Conservation (phyloP, 2,329 filamentous ascomycete genomes). For the Aphanoascus verrucosus region DNA sequence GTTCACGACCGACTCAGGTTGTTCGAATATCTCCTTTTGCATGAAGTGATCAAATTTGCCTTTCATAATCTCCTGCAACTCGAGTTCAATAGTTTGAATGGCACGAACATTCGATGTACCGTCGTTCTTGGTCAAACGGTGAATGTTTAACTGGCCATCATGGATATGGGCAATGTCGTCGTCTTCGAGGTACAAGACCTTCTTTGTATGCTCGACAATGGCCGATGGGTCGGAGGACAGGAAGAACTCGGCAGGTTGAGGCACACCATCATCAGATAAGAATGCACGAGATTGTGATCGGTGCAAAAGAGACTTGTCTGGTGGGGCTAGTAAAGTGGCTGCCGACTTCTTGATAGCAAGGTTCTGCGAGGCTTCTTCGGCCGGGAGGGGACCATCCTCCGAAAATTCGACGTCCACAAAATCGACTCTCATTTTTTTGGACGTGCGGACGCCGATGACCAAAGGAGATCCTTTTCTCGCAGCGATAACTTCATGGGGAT, state of each 20-base stretch:
- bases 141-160: slow-evolving; percentile 97
- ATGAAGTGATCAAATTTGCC: slow-evolving; percentile 99
- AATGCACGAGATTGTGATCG: slow-evolving; percentile 97
- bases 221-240: slow-evolving; percentile 96
- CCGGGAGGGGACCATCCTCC: slow-evolving; percentile 77
- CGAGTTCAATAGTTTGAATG: slow-evolving; percentile 96
- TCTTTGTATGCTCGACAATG: slow-evolving; percentile 99
- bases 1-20: slow-evolving; percentile 98
- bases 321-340: slow-evolving; percentile 64
- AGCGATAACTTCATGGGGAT: slow-evolving; percentile 93
- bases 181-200: slow-evolving; percentile 98
- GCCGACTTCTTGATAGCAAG: slow-evolving; percentile 87
- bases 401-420: slow-evolving; percentile 98
- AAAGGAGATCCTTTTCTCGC: slow-evolving; percentile 97
- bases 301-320: slow-evolving; percentile 96
- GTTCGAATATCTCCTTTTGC: slow-evolving; percentile 99
- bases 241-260: slow-evolving; percentile 98
- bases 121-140: slow-evolving; percentile 93
- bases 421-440: slow-evolving; percentile 99
- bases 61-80: slow-evolving; percentile 99
- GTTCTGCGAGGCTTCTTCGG: slow-evolving; percentile 92
- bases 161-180: slow-evolving; percentile 99
- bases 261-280: slow-evolving; percentile 95
- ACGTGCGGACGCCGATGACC: slow-evolving; percentile 91
- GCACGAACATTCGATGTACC: slow-evolving; percentile 93